Evolutionary conservation across 805 yeast species (phyloP), one percentile per base, ranked within the genome.

Genomic region (Candida mattraensis): DNA sequence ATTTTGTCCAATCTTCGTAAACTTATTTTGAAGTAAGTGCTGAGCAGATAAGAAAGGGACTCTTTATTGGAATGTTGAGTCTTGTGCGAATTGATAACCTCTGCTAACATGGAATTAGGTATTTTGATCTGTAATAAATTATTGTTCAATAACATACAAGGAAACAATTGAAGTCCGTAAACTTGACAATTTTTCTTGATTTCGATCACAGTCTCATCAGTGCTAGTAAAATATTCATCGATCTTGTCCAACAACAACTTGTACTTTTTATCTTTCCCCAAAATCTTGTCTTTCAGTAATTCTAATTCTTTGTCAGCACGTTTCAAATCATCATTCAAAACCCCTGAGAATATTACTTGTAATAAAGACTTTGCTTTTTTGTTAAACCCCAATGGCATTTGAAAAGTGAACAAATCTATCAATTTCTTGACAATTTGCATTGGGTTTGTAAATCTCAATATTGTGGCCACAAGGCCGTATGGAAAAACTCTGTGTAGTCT

Each of bases 381-480:
- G 7, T 54, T 51, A 35, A 53, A 56, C 16, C 86, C 84, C 53
- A 79, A 72, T 1, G 66, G 66, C 21, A 87, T 84, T 47, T 79
- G 86, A n/a, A 83, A 86, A 66, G 93, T 76, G 47, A 91, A 78
- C 40, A 91, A 57, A 50, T 87, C 96, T 22, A 89, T 74, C 56
- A 91, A 64, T 15, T 81, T 77, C 42, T 88, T 84, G 65, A 87
- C 78, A 18, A 91, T 79, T 26, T 82, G 76, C 62, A 88, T 77
- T 2, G 99, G 98, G 53, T 91, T 91, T 0, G 98, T 87, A 41
- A 83, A 78, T 52, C 79, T 74, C 53, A 93, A 60, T 15, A 91
- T 83, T 14, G 86, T 85, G 27, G 80, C 80, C 58, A 89, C 76
- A 22, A 91, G 55, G 2, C 73, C 64, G 58, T 91, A 93, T 0